These are phyloP conservation scores for Circinella minor DNA, from an alignment of 371 early-diverging fungal genomes.

Conservation along the genomic window DNA sequence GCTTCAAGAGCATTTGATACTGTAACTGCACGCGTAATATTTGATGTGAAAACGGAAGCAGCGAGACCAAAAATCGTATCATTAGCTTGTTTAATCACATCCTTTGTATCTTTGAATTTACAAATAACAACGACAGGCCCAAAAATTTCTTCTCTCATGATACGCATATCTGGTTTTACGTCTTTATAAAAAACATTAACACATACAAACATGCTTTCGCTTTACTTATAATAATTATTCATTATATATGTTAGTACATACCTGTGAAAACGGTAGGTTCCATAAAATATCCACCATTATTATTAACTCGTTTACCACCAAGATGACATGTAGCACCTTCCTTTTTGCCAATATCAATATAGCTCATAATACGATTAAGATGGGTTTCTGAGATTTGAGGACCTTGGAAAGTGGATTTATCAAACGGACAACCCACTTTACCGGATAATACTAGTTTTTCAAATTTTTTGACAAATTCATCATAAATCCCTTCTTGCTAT, in stretches of 20 bases:
- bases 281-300: constrained; percentile 52
- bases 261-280: constrained; percentile 50
- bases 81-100: constrained; percentile 78
- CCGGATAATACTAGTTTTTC: constrained; percentile 57
- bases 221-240: neutral
- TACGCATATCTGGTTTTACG: constrained; percentile 57
- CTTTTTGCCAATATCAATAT: constrained; percentile 51
- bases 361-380: constrained; percentile 67
- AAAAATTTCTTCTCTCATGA: constrained; percentile 79
- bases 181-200: neutral
- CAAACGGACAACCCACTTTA: constrained; percentile 65
- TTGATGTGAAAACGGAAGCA: constrained; percentile 80
- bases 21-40: constrained; percentile 69
- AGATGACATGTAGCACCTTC: constrained; percentile 51
- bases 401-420: constrained; percentile 67
- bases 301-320: constrained; percentile 50
- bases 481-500: constrained; percentile 69
- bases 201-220: no score
- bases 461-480: constrained; percentile 69
- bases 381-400: constrained; percentile 80
- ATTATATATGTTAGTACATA: constrained; percentile 24
- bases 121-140: constrained; percentile 80
- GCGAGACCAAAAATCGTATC: constrained; percentile 78
- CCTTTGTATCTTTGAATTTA: constrained; percentile 68
- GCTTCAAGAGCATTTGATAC: constrained; percentile 56